Percentiles rank a stretch among this genome's conserved stretches.
These are phyloP conservation scores for Metschnikowia amazonensis DNA, from an alignment of 805 yeast genomes.

Conservation along the genomic window DNA sequence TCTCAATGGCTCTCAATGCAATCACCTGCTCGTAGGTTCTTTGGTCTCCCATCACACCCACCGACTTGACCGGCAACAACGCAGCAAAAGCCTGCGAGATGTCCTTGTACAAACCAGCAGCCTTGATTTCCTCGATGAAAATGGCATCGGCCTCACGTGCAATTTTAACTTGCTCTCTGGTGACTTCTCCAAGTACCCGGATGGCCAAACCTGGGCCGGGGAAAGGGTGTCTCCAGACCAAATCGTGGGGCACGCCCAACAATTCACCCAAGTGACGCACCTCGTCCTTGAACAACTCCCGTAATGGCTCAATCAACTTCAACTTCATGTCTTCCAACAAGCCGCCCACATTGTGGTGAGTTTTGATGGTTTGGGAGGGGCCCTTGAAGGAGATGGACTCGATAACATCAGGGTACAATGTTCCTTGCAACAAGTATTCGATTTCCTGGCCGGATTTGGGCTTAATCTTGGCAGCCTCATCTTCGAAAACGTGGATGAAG, in stretches of 20 bases:
- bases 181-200: conserved; percentile 95
- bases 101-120: conserved; percentile 86
- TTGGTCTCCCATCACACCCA: conserved; percentile 99
- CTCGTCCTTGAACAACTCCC: conserved; percentile 98
- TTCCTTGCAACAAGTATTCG: conserved; percentile 93
- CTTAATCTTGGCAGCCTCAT: conserved; percentile 86
- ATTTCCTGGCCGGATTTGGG: conserved; percentile 88
- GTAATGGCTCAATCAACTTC: conserved; percentile 95
- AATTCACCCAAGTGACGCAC: conserved; percentile 94
- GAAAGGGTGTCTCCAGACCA: conserved; percentile 99
- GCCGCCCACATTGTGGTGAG: conserved; percentile 99
- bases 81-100: conserved; percentile 98
- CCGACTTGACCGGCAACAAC: conserved; percentile 93
- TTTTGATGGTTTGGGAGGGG: conserved; percentile 98
- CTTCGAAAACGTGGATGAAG: conserved; percentile 94
- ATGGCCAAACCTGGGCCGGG: conserved; percentile 99
- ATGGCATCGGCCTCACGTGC: conserved; percentile 97
- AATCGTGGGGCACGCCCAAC: conserved; percentile 91
- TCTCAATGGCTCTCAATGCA: conserved; percentile 97
- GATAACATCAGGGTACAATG: conserved; percentile 96
- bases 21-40: conserved; percentile 99
- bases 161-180: conserved; percentile 86
- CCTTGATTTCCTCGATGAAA: conserved; percentile 92
- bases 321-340: conserved; percentile 96
- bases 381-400: conserved; percentile 99